phyloP scores from a whole-genome alignment of 192 early-diverging fungal genomes.

The Phycomyces nitens region DNA sequence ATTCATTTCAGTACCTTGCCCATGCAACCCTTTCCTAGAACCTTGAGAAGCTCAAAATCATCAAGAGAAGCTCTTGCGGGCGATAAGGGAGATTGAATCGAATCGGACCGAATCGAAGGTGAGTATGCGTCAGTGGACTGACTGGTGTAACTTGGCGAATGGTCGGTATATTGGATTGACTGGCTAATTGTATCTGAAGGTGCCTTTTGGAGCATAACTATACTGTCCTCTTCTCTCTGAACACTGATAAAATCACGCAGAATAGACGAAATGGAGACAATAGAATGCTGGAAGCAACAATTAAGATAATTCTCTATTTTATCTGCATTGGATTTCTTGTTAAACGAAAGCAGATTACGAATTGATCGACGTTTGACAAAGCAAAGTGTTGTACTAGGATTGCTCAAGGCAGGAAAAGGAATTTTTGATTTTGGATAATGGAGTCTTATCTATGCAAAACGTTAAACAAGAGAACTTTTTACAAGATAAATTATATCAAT shows the following conservation, averaged over 20 bases:
- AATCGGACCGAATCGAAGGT: not conserved
- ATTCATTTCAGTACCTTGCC: constrained; percentile 68
- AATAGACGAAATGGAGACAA: constrained; percentile 34
- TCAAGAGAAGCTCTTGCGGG: constrained; percentile 13
- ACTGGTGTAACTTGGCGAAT: not conserved
- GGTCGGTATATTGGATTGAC: not conserved
- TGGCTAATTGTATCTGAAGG: not conserved
- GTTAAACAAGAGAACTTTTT: not conserved
- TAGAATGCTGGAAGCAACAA: constrained; percentile 37
- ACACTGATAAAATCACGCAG: constrained; percentile 48
- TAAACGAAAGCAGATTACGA: constrained; percentile 15
- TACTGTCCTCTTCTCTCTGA: constrained; percentile 45
- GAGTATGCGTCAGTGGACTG: not conserved
- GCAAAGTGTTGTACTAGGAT: constrained; percentile 13
- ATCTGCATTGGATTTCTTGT: constrained; percentile 43
- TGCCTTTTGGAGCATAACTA: constrained; percentile 8
- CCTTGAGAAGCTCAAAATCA: constrained; percentile 67
- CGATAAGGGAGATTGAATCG: not conserved
- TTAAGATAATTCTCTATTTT: constrained; percentile 49
- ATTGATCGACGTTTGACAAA: constrained; percentile 20
- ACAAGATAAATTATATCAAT: not conserved
- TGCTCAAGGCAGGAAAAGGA: constrained; percentile 21
- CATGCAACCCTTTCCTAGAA: constrained; percentile 79
- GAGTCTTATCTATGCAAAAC: constrained; percentile 13
- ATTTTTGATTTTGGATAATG: constrained; percentile 33